A percentile compares a stretch with the other conserved stretches of the same genome.
phyloP scores from a whole-genome alignment of 2,329 filamentous ascomycete species.

The Sporothrix mexicana region DNA sequence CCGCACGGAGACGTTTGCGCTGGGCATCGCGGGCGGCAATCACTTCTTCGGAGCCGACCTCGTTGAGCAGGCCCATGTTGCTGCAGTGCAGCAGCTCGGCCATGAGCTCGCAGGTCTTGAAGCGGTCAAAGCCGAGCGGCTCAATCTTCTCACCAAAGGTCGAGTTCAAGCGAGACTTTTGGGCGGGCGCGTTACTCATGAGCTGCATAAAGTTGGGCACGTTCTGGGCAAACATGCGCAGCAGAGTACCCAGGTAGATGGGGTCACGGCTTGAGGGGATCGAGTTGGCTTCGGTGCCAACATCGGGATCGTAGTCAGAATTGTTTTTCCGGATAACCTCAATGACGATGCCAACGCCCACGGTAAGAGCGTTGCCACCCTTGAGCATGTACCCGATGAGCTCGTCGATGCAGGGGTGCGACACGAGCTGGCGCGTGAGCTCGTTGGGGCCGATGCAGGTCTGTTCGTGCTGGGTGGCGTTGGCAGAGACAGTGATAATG shows the following conservation, averaged over 20 bases:
- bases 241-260: slow-evolving; percentile 90
- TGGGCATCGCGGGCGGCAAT: slow-evolving; percentile 81
- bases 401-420: slow-evolving; percentile 78
- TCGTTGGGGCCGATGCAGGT: slow-evolving; percentile 99
- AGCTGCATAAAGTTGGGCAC: slow-evolving; percentile 94
- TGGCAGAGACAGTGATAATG: slow-evolving; percentile 98
- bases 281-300: slow-evolving; percentile 78
- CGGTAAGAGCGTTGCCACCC: slow-evolving; percentile 91
- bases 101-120: slow-evolving; percentile 99
- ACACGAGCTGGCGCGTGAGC: slow-evolving; percentile 92
- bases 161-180: slow-evolving; percentile 76
- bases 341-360: slow-evolving; percentile 95
- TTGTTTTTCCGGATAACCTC: slow-evolving; percentile 99
- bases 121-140: slow-evolving; percentile 93
- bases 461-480: slow-evolving; percentile 96
- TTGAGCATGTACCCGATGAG: slow-evolving; percentile 91
- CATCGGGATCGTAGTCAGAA: slow-evolving; percentile 96
- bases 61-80: slow-evolving; percentile 96
- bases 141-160: slow-evolving; percentile 92
- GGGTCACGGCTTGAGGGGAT: slow-evolving; percentile 86
- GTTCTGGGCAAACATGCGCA: slow-evolving; percentile 86
- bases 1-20: slow-evolving; percentile 76
- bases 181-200: slow-evolving; percentile 77
- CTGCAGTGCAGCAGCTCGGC: slow-evolving; percentile 96
- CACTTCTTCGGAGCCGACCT: slow-evolving; percentile 85